A percentile compares a stretch with the other conserved stretches of the same genome.
Evolutionary conservation across 2,329 filamentous ascomycete genomes (phyloP).

Genomic region (Xylariaceae sp.): DNA sequence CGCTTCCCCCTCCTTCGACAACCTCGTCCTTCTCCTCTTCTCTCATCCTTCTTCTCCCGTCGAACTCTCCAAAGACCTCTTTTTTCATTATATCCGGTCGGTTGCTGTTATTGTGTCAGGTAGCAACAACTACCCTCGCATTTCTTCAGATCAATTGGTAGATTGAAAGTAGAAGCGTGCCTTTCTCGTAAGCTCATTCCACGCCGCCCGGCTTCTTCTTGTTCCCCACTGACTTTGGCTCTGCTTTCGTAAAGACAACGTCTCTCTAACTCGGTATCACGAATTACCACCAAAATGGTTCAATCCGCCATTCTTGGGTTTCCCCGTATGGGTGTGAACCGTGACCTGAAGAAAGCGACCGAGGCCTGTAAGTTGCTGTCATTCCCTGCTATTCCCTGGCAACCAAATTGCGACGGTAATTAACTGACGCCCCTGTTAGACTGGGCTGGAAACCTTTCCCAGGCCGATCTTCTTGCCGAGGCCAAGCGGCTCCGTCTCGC

Average conservation of each 20-base stretch:
- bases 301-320: slow-evolving; percentile 86
- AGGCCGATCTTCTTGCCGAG: slow-evolving; percentile 84
- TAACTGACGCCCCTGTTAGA: slow-evolving; percentile 32
- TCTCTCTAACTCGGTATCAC: slow-evolving; percentile 19
- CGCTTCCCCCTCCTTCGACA: slow-evolving; percentile 11
- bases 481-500: slow-evolving; percentile 93
- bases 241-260: slow-evolving; percentile 19
- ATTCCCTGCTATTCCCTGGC: neutral
- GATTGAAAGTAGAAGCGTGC: slow-evolving; percentile 26
- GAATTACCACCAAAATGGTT: slow-evolving; percentile 49
- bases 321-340: slow-evolving; percentile 95
- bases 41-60: slow-evolving; percentile 7
- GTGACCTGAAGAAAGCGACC: slow-evolving; percentile 99
- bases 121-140: slow-evolving; percentile 15
- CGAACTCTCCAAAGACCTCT: slow-evolving; percentile 14
- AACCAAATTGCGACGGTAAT: slow-evolving; percentile 10
- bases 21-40: slow-evolving; percentile 13
- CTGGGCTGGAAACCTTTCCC: slow-evolving; percentile 92
- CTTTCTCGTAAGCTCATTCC: slow-evolving; percentile 22
- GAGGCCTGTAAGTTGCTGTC: slow-evolving; percentile 64
- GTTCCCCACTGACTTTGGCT: slow-evolving; percentile 8
- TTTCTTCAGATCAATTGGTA: slow-evolving; percentile 18
- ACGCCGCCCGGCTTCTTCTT: neutral
- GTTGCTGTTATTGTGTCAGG: slow-evolving; percentile 19
- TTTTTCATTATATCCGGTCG: slow-evolving; percentile 7